Evolutionary conservation across 352 stramenopile species (phyloP), one percentile per base, ranked within the genome.

Genomic region (Phytophthora pini): DNA sequence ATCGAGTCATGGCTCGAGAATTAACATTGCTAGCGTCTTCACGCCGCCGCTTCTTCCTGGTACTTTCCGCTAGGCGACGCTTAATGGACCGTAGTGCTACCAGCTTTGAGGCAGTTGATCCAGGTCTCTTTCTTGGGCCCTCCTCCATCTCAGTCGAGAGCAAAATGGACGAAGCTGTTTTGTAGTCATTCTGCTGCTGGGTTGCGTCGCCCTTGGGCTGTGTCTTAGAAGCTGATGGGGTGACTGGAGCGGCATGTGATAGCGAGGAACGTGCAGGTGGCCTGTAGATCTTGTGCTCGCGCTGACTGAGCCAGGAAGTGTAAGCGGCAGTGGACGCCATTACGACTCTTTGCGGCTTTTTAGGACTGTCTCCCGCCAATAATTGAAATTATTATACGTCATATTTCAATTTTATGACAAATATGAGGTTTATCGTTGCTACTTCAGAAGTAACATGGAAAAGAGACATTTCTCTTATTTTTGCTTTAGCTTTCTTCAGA

Each of bases 291-390:
- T 67, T 61, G 41, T 48, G 45, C 41, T 67, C 59, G 59, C 50
- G 59, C 40, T 67, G 26, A n/a, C 39, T 38, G 11, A 55, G 24
- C 58, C 58, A 60, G 12, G 39, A 60, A 31, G 24, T 2, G 22
- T 54, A 60, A 20, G 49, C 48, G 15, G 22, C 41, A 8, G 58
- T 31, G 13, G 31, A 8, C 15, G 13, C 9, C 49, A 61, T 61
- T 53, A 12, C 31, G 31, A 10, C 8, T 36, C 8, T 12, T 36
- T 36, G 8, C 31, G 31, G 10, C 31, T 36, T 9, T 36, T 13
- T 36, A 8, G 11, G 31, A 36, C 31, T 8, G 29, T 32, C 29
- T 36, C 31, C 31, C 31, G 31, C 31, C 31, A 36, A 36, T 12
- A 11, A 11, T 11, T 11, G 7, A 34, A 36, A 36, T 9, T 11